phyloP scores from a whole-genome alignment of 1,284 basidiomycete species.

The Fistulina hepatica region DNA sequence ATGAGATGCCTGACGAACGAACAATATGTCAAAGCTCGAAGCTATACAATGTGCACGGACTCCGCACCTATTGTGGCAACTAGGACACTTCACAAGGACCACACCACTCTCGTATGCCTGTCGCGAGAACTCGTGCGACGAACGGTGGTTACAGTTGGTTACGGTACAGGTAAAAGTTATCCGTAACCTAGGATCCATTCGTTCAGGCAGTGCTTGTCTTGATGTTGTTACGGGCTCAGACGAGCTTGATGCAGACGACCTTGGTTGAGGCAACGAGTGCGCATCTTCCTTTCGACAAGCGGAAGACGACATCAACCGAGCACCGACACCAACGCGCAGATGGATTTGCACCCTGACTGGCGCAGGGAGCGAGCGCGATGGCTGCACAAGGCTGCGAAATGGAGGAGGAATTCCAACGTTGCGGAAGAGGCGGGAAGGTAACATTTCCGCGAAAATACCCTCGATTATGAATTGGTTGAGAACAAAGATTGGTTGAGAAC shows the following conservation, averaged over 20 bases:
- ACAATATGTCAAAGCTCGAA: conserved; percentile 2
- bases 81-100: conserved; percentile 87
- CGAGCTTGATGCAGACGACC: conserved; percentile 7
- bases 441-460: no score
- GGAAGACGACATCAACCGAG: conserved; percentile 12
- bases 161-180: conserved; percentile 89
- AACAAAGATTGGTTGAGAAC: no score
- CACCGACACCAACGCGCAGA: conserved; percentile 25
- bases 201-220: conserved; percentile 19
- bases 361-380: conserved; percentile 26
- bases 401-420: conserved; percentile 30
- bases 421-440: conserved; percentile 32
- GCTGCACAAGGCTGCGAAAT: conserved; percentile 28
- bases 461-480: no score
- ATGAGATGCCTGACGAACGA: conserved; percentile 57
- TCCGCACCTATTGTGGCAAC: conserved; percentile 76
- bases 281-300: conserved; percentile 5
- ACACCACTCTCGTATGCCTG: conserved; percentile 81
- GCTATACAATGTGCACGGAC: conserved; percentile 1
- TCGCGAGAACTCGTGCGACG: conserved; percentile 82
- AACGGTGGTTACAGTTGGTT: conserved; percentile 60
- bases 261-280: conserved; percentile 12
- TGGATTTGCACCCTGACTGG: conserved; percentile 28
- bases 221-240: conserved; percentile 19
- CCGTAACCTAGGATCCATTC: conserved; percentile 46